Percentiles rank a stretch among this genome's conserved stretches.
Conservation (phyloP, 2,329 filamentous ascomycete genomes). For the Lasiodiplodia sp. region DNA sequence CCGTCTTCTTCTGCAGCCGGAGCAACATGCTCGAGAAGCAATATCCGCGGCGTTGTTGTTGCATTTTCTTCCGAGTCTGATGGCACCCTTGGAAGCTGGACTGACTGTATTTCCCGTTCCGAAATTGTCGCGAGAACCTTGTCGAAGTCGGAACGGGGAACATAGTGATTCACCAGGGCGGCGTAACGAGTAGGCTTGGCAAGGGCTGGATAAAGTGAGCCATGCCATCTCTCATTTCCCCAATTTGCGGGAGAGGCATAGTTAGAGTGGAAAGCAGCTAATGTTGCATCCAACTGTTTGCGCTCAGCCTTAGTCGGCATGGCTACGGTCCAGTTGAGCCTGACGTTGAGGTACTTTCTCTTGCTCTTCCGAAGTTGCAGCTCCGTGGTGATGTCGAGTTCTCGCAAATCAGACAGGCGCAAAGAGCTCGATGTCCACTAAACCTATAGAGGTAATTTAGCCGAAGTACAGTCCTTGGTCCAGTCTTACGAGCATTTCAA, state of each 20-base stretch:
- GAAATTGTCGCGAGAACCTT: background rate
- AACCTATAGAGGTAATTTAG: background rate
- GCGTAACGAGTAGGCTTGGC: constrained; percentile 36
- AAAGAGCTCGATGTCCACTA: background rate
- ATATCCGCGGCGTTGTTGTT: background rate
- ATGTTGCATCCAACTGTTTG: constrained; percentile 32
- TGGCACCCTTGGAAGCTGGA: constrained; percentile 2
- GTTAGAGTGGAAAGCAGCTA: constrained; percentile 41
- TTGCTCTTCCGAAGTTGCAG: background rate
- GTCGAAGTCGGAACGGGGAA: constrained; percentile 22
- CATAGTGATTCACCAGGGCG: constrained; percentile 40
- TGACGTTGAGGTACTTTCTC: background rate
- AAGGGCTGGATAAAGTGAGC: constrained; percentile 38
- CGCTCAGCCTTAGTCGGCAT: constrained; percentile 21
- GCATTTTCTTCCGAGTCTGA: background rate
- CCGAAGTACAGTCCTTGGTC: background rate
- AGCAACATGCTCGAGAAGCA: background rate
- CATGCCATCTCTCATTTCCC: constrained; percentile 37
- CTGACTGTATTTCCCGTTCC: background rate
- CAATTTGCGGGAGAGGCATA: constrained; percentile 34
- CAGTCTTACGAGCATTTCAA: background rate
- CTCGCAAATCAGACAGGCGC: background rate
- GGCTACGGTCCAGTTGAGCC: background rate
- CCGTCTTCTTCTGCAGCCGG: background rate
- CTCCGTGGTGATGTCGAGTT: background rate